Base-by-base conservation (phyloP, 1,139 yeast genomes). In the Geotrichum citri-aurantii region DNA sequence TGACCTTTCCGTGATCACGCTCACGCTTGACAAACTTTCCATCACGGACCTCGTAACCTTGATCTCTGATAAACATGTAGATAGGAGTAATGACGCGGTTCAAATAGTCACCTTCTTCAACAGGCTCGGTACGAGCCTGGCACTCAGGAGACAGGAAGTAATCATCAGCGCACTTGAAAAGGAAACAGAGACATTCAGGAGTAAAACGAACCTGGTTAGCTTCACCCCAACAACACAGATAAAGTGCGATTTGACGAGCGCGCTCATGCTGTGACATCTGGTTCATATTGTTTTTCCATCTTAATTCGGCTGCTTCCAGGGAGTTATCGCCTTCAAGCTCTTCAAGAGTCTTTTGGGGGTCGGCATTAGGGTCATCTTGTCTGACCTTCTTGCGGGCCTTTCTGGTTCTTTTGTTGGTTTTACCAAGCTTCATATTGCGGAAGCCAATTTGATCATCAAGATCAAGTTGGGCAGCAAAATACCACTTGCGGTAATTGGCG, bases 21-120 rank as follows among this genome's bases (percentile, higher is more conserved):
- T 93, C 99, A 75, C 99, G 92, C 78, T 95, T 95, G 68, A 93
- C 95, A 70, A 86, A 95, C 76, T 95, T 88, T 63, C 98, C 98
- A 66, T 92, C 97, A 67, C 86, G 81, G 67, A 93, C 85, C 77
- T 93, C 98, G 71, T 92, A 93, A 61, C 93, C 97, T 77, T 93
- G 98, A 66, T 95, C 85, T 77, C 98, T 88, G 66, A 93, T 81
- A 79, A 83, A 93, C 70, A 87, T 82, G 78, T 95, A 93, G 59
- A 95, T 71, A 40, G 99, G 99, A 55, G 98, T 91, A 69, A 93
- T 85, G 62, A 93, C 84, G 73, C 97, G 82, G 77, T 92, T 89
- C 72, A 93, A 80, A 76, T 83, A 93, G 75, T 92, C 97, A 74
- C 99, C 99, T 78, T 95, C 98, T 58, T 96, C 95, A 64, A 90